Evolutionary conservation across 768 basidiomycete species (phyloP).

Genomic region (Termitomyces sp.): DNA sequence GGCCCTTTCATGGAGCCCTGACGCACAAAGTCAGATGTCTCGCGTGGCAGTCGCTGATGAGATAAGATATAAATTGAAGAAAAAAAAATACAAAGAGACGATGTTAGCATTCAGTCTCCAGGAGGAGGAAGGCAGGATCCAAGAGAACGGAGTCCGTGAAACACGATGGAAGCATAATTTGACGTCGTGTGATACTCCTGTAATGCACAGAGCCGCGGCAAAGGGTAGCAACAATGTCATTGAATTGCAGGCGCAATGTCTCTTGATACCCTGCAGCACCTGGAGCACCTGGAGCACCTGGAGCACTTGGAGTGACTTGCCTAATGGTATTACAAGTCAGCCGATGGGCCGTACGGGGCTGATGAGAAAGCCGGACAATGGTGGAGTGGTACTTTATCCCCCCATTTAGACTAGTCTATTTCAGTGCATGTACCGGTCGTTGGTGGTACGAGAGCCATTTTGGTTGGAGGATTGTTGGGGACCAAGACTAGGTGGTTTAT

Average conservation of each 20-base stretch:
- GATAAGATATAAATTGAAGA: not conserved
- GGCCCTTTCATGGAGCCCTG: not conserved
- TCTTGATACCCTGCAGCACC: not conserved
- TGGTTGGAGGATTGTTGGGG: not conserved
- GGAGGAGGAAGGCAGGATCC: not conserved
- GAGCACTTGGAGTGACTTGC: not conserved
- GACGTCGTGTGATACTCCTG: not conserved
- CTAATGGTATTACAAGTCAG: not conserved
- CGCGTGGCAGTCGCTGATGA: not conserved
- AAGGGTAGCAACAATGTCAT: not conserved
- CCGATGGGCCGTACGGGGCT: conserved; percentile 7
- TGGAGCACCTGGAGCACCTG: conserved; percentile 1
- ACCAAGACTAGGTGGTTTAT: not conserved
- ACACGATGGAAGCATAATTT: not conserved
- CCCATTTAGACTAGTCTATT: conserved; percentile 7
- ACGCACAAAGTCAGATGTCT: not conserved
- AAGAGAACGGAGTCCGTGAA: not conserved
- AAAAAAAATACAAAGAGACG: not conserved
- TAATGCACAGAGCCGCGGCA: not conserved
- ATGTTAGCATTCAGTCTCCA: not conserved
- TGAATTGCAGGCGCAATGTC: not conserved
- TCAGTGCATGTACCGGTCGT: not conserved
- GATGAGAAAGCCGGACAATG: not conserved
- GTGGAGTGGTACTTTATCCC: conserved; percentile 8
- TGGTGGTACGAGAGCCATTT: not conserved